Evolutionary conservation across 2,329 filamentous ascomycete species (phyloP).

Genomic region (Lecanoromycetidae sp.): DNA sequence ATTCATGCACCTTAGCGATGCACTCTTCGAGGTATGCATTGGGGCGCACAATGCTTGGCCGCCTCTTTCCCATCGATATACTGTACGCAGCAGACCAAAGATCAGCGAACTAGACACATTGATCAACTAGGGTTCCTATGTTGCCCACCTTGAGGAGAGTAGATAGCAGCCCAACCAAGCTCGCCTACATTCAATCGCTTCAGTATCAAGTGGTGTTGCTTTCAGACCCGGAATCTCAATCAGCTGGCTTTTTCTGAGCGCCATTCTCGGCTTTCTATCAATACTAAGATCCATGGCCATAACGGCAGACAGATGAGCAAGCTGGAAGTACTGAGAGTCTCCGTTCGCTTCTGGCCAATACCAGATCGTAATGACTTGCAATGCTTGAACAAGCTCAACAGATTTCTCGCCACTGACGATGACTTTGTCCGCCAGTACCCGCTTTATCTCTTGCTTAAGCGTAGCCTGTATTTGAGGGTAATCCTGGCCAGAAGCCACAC

Average conservation of each 20-base stretch:
- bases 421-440: constrained; percentile 60
- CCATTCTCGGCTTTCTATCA: constrained; percentile 39
- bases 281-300: constrained; percentile 78
- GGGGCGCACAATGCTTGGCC: constrained; percentile 48
- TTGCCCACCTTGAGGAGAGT: constrained; percentile 41
- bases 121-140: too few relatives aligned
- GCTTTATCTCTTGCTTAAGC: constrained; percentile 58
- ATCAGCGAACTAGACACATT: constrained; percentile 13
- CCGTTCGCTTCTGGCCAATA: constrained; percentile 77
- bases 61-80: constrained; percentile 46
- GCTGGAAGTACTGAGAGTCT: constrained; percentile 80
- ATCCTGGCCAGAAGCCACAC: constrained; percentile 41
- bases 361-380: constrained; percentile 68
- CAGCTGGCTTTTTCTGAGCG: constrained; percentile 24
- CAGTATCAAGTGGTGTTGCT: constrained; percentile 31
- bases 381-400: constrained; percentile 67
- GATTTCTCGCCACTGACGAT: constrained; percentile 68
- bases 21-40: constrained; percentile 53
- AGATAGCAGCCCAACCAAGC: constrained; percentile 52
- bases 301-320: constrained; percentile 66
- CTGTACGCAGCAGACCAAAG: constrained; percentile 24
- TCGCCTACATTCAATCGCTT: constrained; percentile 44
- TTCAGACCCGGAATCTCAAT: constrained; percentile 31
- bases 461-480: constrained; percentile 45
- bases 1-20: constrained; percentile 44